Percentiles rank a stretch among this genome's conserved stretches.
Evolutionary conservation across 495 filamentous ascomycete genomes (phyloP).

Genomic region (Daldinia concentrica): DNA sequence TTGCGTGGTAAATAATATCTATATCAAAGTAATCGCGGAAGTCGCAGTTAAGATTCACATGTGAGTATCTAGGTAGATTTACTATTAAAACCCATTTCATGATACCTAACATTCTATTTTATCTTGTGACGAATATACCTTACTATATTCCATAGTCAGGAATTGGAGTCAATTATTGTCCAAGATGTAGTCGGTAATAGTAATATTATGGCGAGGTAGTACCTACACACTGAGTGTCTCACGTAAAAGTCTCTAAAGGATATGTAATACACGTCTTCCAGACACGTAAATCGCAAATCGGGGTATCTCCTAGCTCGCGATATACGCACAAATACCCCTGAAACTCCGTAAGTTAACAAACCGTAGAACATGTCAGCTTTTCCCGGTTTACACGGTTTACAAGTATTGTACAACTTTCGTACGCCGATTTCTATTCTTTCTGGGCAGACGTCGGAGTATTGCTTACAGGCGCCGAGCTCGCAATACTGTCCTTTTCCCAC

Average conservation of each 20-base stretch:
- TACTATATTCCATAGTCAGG: background rate
- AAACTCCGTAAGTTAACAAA: background rate
- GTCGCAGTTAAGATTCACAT: background rate
- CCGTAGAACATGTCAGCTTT: background rate
- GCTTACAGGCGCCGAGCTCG: slow-evolving; percentile 31
- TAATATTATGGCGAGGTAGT: slow-evolving; percentile 2
- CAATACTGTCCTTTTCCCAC: slow-evolving; percentile 26
- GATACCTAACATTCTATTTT: background rate
- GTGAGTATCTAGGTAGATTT: background rate
- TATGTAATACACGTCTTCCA: background rate
- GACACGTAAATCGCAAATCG: background rate
- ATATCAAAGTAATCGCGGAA: background rate
- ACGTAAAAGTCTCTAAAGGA: background rate
- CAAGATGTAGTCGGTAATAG: background rate
- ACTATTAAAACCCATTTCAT: background rate
- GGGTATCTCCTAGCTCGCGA: background rate
- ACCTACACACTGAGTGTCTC: background rate
- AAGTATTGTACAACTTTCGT: background rate
- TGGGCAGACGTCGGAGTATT: slow-evolving; percentile 40
- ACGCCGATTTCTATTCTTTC: slow-evolving; percentile 18
- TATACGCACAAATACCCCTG: background rate
- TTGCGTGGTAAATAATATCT: background rate
- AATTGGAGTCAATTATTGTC: background rate
- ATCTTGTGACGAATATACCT: background rate
- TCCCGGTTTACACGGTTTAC: background rate